A percentile compares a stretch with the other conserved stretches of the same genome.
phyloP scores from a whole-genome alignment of 2,329 filamentous ascomycete species.

The Apiospora saccharicola region DNA sequence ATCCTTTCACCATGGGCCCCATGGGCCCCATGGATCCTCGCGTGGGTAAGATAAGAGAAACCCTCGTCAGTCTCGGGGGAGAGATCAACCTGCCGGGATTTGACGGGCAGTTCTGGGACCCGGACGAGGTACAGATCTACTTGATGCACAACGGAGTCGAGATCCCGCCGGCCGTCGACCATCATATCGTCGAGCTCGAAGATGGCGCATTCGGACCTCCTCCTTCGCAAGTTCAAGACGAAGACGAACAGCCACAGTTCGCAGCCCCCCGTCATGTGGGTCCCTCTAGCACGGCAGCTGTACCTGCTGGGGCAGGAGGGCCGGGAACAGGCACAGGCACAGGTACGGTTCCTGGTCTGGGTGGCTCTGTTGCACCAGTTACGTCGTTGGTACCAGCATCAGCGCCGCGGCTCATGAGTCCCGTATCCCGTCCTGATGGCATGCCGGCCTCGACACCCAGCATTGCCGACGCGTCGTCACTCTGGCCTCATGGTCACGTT shows the following conservation, averaged over 20 bases:
- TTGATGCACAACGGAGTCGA: conserved; percentile 68
- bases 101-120: conserved; percentile 79
- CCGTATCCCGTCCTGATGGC: conserved; percentile 4
- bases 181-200: conserved; percentile 65
- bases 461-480: not conserved
- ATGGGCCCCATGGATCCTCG: conserved; percentile 57
- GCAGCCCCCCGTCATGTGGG: conserved; percentile 24
- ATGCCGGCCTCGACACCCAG: not conserved
- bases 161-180: conserved; percentile 68
- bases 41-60: conserved; percentile 50
- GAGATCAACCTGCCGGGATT: conserved; percentile 66
- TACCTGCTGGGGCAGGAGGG: not conserved
- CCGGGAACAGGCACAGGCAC: not conserved
- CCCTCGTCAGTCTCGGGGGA: conserved; percentile 55
- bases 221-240: not conserved
- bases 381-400: not conserved
- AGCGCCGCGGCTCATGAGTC: not conserved
- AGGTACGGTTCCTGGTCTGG: not conserved
- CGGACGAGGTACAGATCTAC: conserved; percentile 79
- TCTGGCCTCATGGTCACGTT: not conserved
- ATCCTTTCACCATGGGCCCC: conserved; percentile 55
- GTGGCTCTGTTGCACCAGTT: not conserved
- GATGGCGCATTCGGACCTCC: conserved; percentile 45
- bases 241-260: conserved; percentile 11
- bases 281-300: conserved; percentile 22